A percentile compares a stretch with the other conserved stretches of the same genome.
Evolutionary conservation across 1,139 yeast genomes (phyloP).

Genomic region (Sugiyamaella pinicola): DNA sequence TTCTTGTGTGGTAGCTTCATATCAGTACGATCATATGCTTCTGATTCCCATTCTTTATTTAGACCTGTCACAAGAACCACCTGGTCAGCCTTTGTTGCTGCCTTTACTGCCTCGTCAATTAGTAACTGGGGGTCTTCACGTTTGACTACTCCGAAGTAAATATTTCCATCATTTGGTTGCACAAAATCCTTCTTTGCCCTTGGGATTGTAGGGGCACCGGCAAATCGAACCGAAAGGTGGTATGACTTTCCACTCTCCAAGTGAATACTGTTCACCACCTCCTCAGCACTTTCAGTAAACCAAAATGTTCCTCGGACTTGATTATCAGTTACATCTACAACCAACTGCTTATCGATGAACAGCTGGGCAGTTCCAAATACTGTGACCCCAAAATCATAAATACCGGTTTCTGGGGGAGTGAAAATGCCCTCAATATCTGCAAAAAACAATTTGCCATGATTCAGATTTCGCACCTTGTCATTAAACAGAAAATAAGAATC

Average conservation of each 20-base stretch:
- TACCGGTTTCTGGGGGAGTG: constrained; percentile 51
- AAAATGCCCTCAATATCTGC: constrained; percentile 52
- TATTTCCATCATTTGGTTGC: constrained; percentile 11
- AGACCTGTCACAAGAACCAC: constrained; percentile 52
- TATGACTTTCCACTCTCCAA: constrained; percentile 50
- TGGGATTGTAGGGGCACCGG: constrained; percentile 14
- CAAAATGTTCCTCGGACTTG: constrained; percentile 54
- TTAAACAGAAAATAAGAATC: constrained; percentile 50
- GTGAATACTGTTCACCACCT: constrained; percentile 46
- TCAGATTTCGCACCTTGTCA: constrained; percentile 46
- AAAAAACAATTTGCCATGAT: constrained; percentile 41
- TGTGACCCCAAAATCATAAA: constrained; percentile 55
- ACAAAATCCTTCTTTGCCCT: constrained; percentile 15
- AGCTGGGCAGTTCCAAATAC: constrained; percentile 57
- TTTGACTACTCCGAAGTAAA: constrained; percentile 12
- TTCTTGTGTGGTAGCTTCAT: constrained; percentile 55
- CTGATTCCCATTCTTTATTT: constrained; percentile 54
- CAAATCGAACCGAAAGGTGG: constrained; percentile 50
- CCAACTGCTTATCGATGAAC: constrained; percentile 53
- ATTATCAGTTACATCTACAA: constrained; percentile 58
- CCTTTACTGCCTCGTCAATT: constrained; percentile 45
- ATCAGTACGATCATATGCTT: constrained; percentile 52
- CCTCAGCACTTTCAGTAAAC: constrained; percentile 55
- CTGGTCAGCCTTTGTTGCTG: constrained; percentile 52
- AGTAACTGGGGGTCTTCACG: constrained; percentile 9